Conservation (phyloP, 1,284 basidiomycete species). For the Puccinia novopanici region DNA sequence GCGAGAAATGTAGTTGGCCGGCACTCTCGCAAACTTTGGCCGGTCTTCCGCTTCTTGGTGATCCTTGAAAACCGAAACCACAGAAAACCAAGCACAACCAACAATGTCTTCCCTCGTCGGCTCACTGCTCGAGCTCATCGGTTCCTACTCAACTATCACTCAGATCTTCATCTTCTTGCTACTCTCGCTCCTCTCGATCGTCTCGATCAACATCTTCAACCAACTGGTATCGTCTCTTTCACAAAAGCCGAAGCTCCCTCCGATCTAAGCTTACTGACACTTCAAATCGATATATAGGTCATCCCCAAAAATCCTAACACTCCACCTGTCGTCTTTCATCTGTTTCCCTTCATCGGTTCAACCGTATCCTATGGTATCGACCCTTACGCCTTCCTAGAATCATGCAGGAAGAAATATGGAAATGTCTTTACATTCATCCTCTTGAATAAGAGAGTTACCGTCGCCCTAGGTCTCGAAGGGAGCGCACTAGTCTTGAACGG, state of each 20-base stretch:
- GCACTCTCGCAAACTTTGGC: not conserved
- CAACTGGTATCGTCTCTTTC: not conserved
- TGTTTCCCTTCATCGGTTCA: slow-evolving; percentile 74
- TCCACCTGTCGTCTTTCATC: slow-evolving; percentile 78
- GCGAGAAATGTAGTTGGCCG: not conserved
- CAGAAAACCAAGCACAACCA: not conserved
- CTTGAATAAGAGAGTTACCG: slow-evolving; percentile 84
- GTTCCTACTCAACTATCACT: slow-evolving; percentile 1
- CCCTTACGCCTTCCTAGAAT: slow-evolving; percentile 74
- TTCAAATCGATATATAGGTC: not conserved
- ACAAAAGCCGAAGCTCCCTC: not conserved
- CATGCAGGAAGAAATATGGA: slow-evolving; percentile 75
- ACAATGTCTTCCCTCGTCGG: not conserved
- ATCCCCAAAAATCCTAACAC: slow-evolving; percentile 56
- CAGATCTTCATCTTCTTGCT: slow-evolving; percentile 1
- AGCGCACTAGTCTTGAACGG: slow-evolving; percentile 94
- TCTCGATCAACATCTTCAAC: slow-evolving; percentile 20
- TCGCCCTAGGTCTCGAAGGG: slow-evolving; percentile 86
- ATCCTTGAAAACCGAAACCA: not conserved
- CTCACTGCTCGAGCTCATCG: slow-evolving; percentile 1
- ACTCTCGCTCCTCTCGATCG: not conserved
- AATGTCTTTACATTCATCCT: slow-evolving; percentile 92
- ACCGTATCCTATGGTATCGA: slow-evolving; percentile 75
- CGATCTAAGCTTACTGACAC: not conserved
- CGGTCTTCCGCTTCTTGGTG: not conserved